Evolutionary conservation across 2,329 filamentous ascomycete species (phyloP), one percentile per base, ranked within the genome.

Genomic region (Nectriaceae sp.): DNA sequence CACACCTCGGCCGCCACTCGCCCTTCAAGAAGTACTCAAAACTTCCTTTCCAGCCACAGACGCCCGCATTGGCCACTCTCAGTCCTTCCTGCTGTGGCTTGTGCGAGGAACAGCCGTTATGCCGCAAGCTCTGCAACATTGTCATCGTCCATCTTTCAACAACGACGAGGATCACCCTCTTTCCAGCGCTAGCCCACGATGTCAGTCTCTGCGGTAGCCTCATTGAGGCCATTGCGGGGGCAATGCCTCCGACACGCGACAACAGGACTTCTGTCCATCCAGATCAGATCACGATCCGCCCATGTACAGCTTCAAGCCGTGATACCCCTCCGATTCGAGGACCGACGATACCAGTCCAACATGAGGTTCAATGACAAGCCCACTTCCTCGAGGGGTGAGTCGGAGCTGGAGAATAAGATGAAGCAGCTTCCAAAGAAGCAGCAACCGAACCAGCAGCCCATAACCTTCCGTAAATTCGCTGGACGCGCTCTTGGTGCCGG

Each of bases 201-300:
- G 70, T 66, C 68, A 24, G 57, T 65, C 36, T 63, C 67, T 40
- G 65, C 61, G 22, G 49, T 65, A 33, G 67, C 67, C 47, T 68
- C 67, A 24, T 52, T 70, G 53, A 60, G 67, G 57, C 68, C 65
- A 13, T 47, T 68, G n/a, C 53, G 53, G 11, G 54, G 60, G 21
- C 61, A 49, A 49, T 71, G 67, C 37, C 50, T 66, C 38, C 62
- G 60, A 31, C 55, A 59, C 50, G 53, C 62, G 18, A 51, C 59
- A 35, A 54, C 61, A 6, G 65, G 65, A 38, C 43, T 71, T 29
- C 55, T 70, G 20, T 67, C 65, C 13, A 50, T 71, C 26, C 67
- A 61, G n/a, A 46, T 70, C 33, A 53, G 52, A 36, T 65, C 68
- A 33, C 62, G 53, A 29, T 54, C 57, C 18, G 55, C 65, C 20